phyloP scores from a whole-genome alignment of 2,329 filamentous ascomycete species.

The Ceratocystis lukuohia region DNA sequence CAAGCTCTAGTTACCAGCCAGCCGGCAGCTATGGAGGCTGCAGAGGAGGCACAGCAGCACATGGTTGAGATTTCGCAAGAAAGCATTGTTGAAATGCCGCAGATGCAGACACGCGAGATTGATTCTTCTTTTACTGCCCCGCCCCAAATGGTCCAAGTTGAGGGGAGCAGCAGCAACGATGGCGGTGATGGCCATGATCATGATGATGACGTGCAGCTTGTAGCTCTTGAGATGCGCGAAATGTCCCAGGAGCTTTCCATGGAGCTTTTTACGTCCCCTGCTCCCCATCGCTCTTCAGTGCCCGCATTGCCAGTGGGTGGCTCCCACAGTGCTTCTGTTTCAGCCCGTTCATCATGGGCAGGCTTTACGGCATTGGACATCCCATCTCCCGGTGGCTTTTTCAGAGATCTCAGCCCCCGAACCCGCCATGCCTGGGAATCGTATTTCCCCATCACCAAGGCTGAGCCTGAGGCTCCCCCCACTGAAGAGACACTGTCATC shows the following conservation, averaged over 20 bases:
- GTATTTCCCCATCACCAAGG: constrained; percentile 10
- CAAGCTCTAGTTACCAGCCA: constrained; percentile 52
- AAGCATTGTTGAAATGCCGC: constrained; percentile 31
- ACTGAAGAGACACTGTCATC: constrained; percentile 41
- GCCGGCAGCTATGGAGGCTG: constrained; percentile 27
- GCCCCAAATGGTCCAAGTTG: not conserved
- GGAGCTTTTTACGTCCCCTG: constrained; percentile 22
- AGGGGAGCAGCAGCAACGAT: not conserved
- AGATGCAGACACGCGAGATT: not conserved
- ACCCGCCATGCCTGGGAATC: constrained; percentile 69
- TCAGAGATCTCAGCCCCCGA: constrained; percentile 65
- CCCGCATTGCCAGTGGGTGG: constrained; percentile 26
- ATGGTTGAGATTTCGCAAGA: constrained; percentile 22
- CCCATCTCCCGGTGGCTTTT: constrained; percentile 84
- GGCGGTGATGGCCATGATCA: not conserved
- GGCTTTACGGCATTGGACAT: constrained; percentile 74
- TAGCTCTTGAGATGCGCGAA: constrained; percentile 13
- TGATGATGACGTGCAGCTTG: constrained; percentile 14
- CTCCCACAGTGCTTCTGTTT: constrained; percentile 21
- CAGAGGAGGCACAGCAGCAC: constrained; percentile 46
- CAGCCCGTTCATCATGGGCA: constrained; percentile 45
- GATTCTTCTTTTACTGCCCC: constrained; percentile 14
- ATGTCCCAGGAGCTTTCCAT: constrained; percentile 20
- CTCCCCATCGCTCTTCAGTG: constrained; percentile 43
- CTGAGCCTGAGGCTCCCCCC: constrained; percentile 33